Conservation (phyloP, 495 filamentous ascomycete species). For the Margaritispora aquatica region DNA sequence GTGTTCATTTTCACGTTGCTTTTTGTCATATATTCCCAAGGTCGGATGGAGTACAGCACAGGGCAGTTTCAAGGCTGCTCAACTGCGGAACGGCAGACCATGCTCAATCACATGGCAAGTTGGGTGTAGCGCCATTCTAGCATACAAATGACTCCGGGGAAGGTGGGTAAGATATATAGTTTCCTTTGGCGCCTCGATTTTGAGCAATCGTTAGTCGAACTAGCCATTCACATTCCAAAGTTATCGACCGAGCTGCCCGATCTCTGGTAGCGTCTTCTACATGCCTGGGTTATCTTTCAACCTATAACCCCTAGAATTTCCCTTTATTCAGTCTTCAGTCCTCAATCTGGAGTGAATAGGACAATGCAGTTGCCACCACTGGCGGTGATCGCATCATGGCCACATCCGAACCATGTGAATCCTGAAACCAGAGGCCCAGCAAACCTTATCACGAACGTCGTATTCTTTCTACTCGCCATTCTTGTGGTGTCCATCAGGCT, state of each 20-base stretch:
- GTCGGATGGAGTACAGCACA: too few species aligned
- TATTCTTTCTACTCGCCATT: slow-evolving; percentile 33
- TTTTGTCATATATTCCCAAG: too few species aligned
- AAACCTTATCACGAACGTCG: slow-evolving; percentile 36
- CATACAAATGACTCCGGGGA: not conserved
- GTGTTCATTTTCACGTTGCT: not conserved
- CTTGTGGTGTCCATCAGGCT: slow-evolving; percentile 39
- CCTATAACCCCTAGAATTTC: not conserved
- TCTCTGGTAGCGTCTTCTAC: not conserved
- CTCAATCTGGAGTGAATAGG: not conserved
- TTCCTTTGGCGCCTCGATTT: not conserved
- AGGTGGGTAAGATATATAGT: not conserved
- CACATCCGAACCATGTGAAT: slow-evolving; percentile 47
- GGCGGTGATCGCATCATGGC: slow-evolving; percentile 43
- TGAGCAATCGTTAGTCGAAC: not conserved
- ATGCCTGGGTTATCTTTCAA: not conserved
- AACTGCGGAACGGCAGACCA: not conserved
- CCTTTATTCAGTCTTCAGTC: not conserved
- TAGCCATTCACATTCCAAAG: not conserved
- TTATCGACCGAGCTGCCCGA: not conserved
- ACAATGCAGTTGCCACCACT: slow-evolving; percentile 40
- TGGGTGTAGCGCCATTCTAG: not conserved
- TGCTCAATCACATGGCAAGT: not conserved
- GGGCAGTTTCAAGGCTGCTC: not conserved
- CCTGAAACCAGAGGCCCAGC: slow-evolving; percentile 42